phyloP scores from a whole-genome alignment of 257 asterid species.

The Solanum paucissectum region DNA sequence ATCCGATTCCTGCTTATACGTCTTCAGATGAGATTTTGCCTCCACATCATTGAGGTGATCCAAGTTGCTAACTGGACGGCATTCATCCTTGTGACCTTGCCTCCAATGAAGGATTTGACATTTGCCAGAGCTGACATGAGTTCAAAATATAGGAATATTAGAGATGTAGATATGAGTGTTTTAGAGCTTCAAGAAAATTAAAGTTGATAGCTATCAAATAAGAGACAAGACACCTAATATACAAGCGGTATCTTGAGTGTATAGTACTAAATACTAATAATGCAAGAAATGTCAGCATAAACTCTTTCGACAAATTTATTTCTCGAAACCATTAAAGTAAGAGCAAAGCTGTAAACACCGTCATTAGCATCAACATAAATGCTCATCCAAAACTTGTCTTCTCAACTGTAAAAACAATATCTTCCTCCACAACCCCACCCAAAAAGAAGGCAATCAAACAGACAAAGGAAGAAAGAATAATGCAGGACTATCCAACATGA shows the following conservation, averaged over 20 bases:
- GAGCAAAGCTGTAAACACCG: not conserved
- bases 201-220: not conserved
- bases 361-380: not conserved
- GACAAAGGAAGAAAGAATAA: not conserved
- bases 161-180: not conserved
- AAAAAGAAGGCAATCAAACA: not conserved
- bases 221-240: not conserved
- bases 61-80: conserved; percentile 28
- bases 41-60: conserved; percentile 18
- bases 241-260: not conserved
- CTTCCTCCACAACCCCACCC: not conserved
- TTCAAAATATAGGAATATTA: not conserved
- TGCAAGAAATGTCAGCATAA: not conserved
- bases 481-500: not conserved
- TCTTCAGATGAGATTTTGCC: conserved; percentile 12
- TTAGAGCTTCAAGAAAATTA: not conserved
- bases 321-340: not conserved
- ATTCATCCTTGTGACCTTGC: conserved; percentile 80
- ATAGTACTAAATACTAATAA: not conserved
- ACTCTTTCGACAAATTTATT: not conserved
- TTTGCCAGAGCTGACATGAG: conserved; percentile 48
- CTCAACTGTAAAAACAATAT: not conserved
- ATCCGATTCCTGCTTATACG: conserved; percentile 17
- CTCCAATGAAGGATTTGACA: conserved; percentile 86
- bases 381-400: not conserved